Evolutionary conservation across 768 basidiomycete species (phyloP), one percentile per base, ranked within the genome.

Genomic region (Rhodocollybia butyracea): DNA sequence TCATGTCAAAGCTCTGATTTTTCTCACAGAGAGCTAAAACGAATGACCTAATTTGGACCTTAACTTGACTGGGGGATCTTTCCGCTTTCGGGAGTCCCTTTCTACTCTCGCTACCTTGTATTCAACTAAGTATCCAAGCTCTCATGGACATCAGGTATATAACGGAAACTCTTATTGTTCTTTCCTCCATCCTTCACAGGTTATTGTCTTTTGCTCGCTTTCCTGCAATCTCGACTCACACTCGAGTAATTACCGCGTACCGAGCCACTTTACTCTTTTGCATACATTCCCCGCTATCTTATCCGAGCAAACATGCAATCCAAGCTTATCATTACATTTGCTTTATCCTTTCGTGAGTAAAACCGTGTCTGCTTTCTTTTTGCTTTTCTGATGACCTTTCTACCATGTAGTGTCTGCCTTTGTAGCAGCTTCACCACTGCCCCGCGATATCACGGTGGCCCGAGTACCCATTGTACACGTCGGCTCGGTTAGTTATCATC

Each of bases 21-120:
- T 17, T 17, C 10, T 36, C 34, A 36, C 34, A 8, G 17, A 36
- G 10, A 36, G 39, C 5, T 40, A 13, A 40, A 40, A 40, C 39
- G 39, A 40, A 40, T 40, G 39, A 17, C 39, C 13, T 11, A 38
- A 50, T 50, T 50, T 50, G 22, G 48, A 21, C 13, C 10, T 34
- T 50, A 8, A 36, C 48, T 50, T 50, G 31, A 36, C 5, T 19
- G 15, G 24, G 11, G 17, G 13, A 3, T 11, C 29, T 10, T 38
- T 50, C 48, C 34, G 17, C 34, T 36, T 50, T 50, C 26, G 48
- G 48, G 22, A 38, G 34, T 50, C 48, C 48, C 48, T 38, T 50
- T 50, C 34, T 50, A 38, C 48, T 50, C 38, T 19, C 48, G 24
- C 48, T 40, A 17, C 39, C n/a, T 17, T 19, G n/a, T n/a, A 13